Base-by-base conservation (phyloP, 306 rosid genomes). In the Cucurbita pepo region DNA sequence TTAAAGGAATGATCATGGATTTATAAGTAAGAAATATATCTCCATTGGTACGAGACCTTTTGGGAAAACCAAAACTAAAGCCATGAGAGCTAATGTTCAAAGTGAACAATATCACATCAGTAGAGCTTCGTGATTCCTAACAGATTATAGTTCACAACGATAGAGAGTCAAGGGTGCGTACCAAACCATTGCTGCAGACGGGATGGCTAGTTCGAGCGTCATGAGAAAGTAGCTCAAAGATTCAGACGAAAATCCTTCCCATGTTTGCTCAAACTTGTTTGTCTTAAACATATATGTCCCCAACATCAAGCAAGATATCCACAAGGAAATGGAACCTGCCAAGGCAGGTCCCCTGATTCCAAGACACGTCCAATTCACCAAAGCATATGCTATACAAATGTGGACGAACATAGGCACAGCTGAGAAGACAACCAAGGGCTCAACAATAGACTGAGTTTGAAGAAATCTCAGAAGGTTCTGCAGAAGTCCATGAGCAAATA, bases 161-260 rank as follows among this genome's bases (percentile, higher is more conserved):
- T 40, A 54, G 0, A 56, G 21, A 25, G 15, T 55, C 45, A 51
- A 74, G 51, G 51, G 52, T 6, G 69, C 91, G 82, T 81, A 90
- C 95, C 97, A 88, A 25, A 88, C 82, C 96, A 90, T 90, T 55
- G 87, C 86, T 0, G 88, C 90, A 16, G 95, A 92, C 19, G 95
- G 88, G 19, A 92, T 63, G 69, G 95, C 85, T 8, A 92, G 85
- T 86, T 83, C 90, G 69, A 92, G 71, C 72, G 78, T 78, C 8
- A 77, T 61, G 14, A 86, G 15, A 43, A 92, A 37, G 12, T 80
- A 84, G 76, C 44, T 6, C 43, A 88, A 81, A 5, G 91, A 83
- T 13, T 85, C 79, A 15, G 22, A 30, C 8, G 97, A 88, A 85
- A 92, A 82, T 18, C 95, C 97, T 52, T 48, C 73, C 96, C 92